phyloP scores from a whole-genome alignment of 2,329 filamentous ascomycete genomes.

The Trichocomaceae sp. region DNA sequence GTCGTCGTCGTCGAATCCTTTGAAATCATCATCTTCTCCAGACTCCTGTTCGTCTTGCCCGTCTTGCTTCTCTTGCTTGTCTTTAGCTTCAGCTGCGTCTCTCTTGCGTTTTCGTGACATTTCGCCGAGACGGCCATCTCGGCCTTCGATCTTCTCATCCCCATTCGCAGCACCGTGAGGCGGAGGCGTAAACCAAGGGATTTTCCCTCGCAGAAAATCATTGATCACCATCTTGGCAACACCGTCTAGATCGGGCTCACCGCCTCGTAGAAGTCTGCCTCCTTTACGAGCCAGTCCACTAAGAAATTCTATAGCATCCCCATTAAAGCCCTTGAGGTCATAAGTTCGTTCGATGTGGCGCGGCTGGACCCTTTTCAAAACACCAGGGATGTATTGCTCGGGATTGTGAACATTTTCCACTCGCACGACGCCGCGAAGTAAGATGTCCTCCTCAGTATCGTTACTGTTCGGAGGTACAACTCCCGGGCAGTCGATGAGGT shows the following conservation, averaged over 20 bases:
- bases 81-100: constrained; percentile 37
- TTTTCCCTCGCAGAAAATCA: constrained; percentile 89
- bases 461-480: constrained; percentile 83
- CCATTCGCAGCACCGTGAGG: constrained; percentile 52
- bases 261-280: constrained; percentile 78
- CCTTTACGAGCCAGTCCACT: constrained; percentile 81
- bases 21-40: constrained; percentile 20
- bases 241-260: constrained; percentile 91
- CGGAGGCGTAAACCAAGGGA: constrained; percentile 90
- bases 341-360: constrained; percentile 92
- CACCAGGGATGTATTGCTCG: constrained; percentile 85
- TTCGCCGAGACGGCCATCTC: constrained; percentile 73
- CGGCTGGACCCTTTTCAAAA: constrained; percentile 72
- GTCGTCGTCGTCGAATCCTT: constrained; percentile 22
- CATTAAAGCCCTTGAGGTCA: constrained; percentile 60
- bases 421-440: constrained; percentile 83
- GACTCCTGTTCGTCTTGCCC: constrained; percentile 33
- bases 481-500: constrained; percentile 93
- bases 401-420: constrained; percentile 96
- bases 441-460: constrained; percentile 79
- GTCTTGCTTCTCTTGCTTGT: constrained; percentile 20
- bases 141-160: constrained; percentile 54
- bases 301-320: constrained; percentile 71
- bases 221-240: constrained; percentile 96
- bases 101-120: constrained; percentile 75